phyloP scores from a whole-genome alignment of 768 basidiomycete species.

The Stropharia rugosoannulata region DNA sequence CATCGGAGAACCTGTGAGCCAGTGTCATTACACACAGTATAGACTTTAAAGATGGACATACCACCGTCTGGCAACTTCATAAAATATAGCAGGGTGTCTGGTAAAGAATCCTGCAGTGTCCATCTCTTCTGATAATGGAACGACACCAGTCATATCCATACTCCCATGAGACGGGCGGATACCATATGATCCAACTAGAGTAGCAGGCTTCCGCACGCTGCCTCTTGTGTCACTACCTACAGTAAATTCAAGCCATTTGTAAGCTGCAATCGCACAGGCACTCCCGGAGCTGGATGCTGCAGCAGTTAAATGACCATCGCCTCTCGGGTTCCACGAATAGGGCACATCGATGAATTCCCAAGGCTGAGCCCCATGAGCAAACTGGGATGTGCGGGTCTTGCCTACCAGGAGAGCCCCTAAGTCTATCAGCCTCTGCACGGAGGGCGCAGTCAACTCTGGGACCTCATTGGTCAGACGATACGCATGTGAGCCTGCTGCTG shows the following conservation, averaged over 20 bases:
- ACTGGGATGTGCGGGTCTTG: constrained; percentile 53
- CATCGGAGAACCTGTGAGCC: constrained; percentile 28
- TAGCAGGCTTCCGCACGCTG: constrained; percentile 38
- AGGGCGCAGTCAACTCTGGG: constrained; percentile 34
- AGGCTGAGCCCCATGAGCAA: constrained; percentile 45
- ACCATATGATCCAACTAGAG: constrained; percentile 36
- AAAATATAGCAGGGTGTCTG: constrained; percentile 29
- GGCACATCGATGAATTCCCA: constrained; percentile 36
- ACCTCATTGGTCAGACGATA: constrained; percentile 32
- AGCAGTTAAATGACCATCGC: constrained; percentile 35
- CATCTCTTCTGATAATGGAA: constrained; percentile 38
- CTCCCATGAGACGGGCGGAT: constrained; percentile 33
- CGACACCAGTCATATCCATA: constrained; percentile 29
- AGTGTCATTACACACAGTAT: not conserved
- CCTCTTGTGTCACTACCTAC: constrained; percentile 40
- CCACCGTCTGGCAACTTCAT: constrained; percentile 27
- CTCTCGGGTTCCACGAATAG: constrained; percentile 38
- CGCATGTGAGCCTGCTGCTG: constrained; percentile 33
- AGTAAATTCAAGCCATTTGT: constrained; percentile 36
- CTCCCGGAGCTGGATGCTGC: constrained; percentile 38
- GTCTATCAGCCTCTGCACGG: constrained; percentile 43
- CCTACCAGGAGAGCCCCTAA: constrained; percentile 52
- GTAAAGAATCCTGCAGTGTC: constrained; percentile 38
- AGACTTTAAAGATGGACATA: constrained; percentile 12
- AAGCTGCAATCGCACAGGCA: constrained; percentile 37